Evolutionary conservation across 2,329 filamentous ascomycete species (phyloP), one percentile per base, ranked within the genome.

Genomic region (Boeremia lycopersici): DNA sequence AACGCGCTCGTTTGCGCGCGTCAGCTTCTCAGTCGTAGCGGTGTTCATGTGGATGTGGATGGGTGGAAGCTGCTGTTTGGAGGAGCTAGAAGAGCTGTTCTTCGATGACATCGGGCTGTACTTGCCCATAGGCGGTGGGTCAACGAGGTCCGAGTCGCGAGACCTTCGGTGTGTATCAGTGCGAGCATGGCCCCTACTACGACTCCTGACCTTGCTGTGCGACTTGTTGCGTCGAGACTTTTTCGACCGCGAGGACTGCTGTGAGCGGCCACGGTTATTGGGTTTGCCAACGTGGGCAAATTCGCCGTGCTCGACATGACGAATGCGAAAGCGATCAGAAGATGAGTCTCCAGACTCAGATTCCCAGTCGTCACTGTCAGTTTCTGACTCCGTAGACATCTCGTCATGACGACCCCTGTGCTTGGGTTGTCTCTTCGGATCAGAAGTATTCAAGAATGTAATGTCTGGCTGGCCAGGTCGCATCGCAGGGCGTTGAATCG

Each of bases 1-100:
- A 2, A 48, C 38, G 17, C 56, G 58, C 6, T 59, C 43, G 7
- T 48, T 45, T 4, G 49, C 35, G 26, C 54, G 47, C 29, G 60
- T 48, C 10, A 56, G 50, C 25, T 60, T 59, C 2, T 60, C 56
- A 4, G 59, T 58, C 11, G 61, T 56, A n/a, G 56, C 33, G 6
- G 42, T 26, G 4, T 56, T 63, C 50, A 67, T 52, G 23, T 60
- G 60, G 29, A 68, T 63, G 23, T 68, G 62, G 33, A 70, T 62
- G 30, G 64, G 54, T 25, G 63, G 60, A 4, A 63, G 34, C 25
- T 56, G 51, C 41, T 59, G 48, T 7, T 45, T 52, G 5, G 64
- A 57, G 8, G 60, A 57, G 9, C 50, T 60, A 1, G 67, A 64
- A 2, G 66, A 69, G 23, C 26, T 57, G 6, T 56, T 29, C 28